These are phyloP conservation scores for Tuber melanosporum DNA, from an alignment of 495 filamentous ascomycete genomes.

Conservation along the genomic window DNA sequence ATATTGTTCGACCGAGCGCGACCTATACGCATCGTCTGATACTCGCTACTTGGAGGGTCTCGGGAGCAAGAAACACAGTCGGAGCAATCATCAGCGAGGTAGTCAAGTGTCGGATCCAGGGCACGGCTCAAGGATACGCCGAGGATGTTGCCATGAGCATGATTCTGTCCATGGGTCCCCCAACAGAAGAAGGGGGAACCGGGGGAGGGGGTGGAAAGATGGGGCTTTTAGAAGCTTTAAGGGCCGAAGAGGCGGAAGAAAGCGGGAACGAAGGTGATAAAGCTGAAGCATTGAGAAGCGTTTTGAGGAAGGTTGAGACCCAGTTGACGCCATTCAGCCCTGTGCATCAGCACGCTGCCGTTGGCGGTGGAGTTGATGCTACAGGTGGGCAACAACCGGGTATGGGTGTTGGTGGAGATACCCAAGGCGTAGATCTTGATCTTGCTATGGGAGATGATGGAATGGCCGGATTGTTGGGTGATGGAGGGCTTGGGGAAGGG, in stretches of 20 bases:
- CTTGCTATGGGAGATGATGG: conserved; percentile 35
- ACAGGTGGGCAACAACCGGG: conserved; percentile 11
- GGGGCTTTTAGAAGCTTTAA: conserved; percentile 28
- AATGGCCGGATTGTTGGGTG: conserved; percentile 28
- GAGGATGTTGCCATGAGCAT: conserved; percentile 32
- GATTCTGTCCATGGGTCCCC: conserved; percentile 19
- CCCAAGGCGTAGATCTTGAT: conserved; percentile 28
- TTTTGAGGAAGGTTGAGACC: conserved; percentile 24
- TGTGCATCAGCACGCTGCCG: conserved; percentile 22
- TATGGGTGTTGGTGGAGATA: conserved; percentile 23
- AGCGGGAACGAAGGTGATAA: conserved; percentile 17
- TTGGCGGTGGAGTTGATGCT: conserved; percentile 16
- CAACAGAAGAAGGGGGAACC: conserved; percentile 14
- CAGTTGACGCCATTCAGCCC: conserved; percentile 32
- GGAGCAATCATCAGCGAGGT: conserved; percentile 63
- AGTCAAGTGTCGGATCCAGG: conserved; percentile 49
- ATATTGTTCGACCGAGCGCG: conserved; percentile 60
- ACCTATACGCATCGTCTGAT: conserved; percentile 76
- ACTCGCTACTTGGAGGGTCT: conserved; percentile 57
- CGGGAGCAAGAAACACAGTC: conserved; percentile 61
- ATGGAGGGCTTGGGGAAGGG: conserved; percentile 30
- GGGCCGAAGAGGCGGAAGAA: conserved; percentile 24
- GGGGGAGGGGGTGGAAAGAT: conserved; percentile 24
- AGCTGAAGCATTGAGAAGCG: conserved; percentile 18
- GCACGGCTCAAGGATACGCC: conserved; percentile 23